phyloP scores from a whole-genome alignment of 208 protist species.

The Novymonas esmeraldas region DNA sequence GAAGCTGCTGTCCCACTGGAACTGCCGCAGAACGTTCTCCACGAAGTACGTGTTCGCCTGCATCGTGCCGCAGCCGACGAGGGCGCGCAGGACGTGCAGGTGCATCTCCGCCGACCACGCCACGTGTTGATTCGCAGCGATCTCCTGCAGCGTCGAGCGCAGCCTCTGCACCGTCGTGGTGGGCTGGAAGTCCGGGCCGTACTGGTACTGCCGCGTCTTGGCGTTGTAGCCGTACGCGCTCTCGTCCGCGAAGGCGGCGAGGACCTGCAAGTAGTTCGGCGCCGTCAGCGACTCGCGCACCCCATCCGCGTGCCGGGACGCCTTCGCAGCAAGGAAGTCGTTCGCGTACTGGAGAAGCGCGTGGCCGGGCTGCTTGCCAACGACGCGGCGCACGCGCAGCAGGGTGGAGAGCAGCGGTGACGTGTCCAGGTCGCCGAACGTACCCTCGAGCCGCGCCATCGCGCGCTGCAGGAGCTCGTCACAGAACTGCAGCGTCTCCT shows the following conservation, averaged over 20 bases:
- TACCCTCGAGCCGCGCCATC: conserved; percentile 37
- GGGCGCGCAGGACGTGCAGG: conserved; percentile 70
- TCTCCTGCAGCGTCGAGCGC: conserved; percentile 56
- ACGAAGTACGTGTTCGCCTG: conserved; percentile 92
- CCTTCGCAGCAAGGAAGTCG: conserved; percentile 62
- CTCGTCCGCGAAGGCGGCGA: conserved; percentile 77
- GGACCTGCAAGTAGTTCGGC: conserved; percentile 79
- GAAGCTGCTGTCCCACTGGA: conserved; percentile 78
- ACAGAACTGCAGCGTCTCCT: conserved; percentile 53
- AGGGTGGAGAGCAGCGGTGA: conserved; percentile 67
- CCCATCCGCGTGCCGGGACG: conserved; percentile 18
- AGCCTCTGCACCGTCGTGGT: conserved; percentile 49
- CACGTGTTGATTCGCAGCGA: conserved; percentile 71
- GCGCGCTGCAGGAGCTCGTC: conserved; percentile 60
- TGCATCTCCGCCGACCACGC: conserved; percentile 90
- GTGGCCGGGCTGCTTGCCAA: conserved; percentile 61
- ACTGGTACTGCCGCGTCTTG: conserved; percentile 44
- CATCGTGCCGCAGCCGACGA: conserved; percentile 89
- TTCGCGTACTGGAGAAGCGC: conserved; percentile 54
- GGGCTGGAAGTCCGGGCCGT: conserved; percentile 66
- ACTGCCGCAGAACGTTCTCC: conserved; percentile 87
- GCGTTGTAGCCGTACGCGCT: conserved; percentile 61
- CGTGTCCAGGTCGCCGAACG: conserved; percentile 51
- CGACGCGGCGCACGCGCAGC: conserved; percentile 60
- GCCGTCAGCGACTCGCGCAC: conserved; percentile 64